Conservation (phyloP, 176 grass and related monocot genomes). For the Bothriochloa decipiens region DNA sequence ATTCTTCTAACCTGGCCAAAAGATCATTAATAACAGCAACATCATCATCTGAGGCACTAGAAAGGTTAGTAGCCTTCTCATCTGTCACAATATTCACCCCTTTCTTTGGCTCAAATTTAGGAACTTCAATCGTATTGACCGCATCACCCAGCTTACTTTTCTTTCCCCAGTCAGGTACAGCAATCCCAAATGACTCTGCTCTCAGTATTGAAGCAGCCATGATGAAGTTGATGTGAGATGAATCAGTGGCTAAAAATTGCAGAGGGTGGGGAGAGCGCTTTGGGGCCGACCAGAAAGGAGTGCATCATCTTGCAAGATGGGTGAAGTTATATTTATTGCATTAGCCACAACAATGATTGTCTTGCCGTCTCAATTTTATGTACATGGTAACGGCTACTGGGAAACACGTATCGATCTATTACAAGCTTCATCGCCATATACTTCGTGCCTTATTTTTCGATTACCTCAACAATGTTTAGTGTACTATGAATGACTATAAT, state of each 20-base stretch:
- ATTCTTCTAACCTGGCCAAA: slow-evolving; percentile 68
- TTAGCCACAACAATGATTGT: too few species aligned
- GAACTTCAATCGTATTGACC: slow-evolving; percentile 52
- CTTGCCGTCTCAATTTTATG: too few species aligned
- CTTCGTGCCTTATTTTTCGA: too few species aligned
- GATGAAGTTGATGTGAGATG: slow-evolving; percentile 61
- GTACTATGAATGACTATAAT: too few species aligned
- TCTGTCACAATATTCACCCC: slow-evolving; percentile 69
- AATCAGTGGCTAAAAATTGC: slow-evolving; percentile 64
- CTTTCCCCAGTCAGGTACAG: slow-evolving; percentile 73
- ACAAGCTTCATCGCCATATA: too few species aligned
- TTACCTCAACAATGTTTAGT: too few species aligned
- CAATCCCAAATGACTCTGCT: slow-evolving; percentile 71
- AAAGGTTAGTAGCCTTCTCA: slow-evolving; percentile 68
- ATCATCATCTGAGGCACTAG: slow-evolving; percentile 66
- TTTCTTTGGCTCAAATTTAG: slow-evolving; percentile 71
- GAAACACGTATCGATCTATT: too few species aligned
- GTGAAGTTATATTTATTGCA: too few species aligned
- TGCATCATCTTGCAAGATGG: too few species aligned
- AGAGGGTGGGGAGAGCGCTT: slow-evolving; percentile 72
- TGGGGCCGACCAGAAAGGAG: slow-evolving; percentile 81
- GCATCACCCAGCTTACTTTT: slow-evolving; percentile 57
- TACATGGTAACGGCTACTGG: too few species aligned
- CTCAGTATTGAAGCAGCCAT: slow-evolving; percentile 77
- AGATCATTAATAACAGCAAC: slow-evolving; percentile 63